Evolutionary conservation across 75 land plant genomes (phyloP), one percentile per base, ranked within the genome.

Genomic region (Sequoia sempervirens): DNA sequence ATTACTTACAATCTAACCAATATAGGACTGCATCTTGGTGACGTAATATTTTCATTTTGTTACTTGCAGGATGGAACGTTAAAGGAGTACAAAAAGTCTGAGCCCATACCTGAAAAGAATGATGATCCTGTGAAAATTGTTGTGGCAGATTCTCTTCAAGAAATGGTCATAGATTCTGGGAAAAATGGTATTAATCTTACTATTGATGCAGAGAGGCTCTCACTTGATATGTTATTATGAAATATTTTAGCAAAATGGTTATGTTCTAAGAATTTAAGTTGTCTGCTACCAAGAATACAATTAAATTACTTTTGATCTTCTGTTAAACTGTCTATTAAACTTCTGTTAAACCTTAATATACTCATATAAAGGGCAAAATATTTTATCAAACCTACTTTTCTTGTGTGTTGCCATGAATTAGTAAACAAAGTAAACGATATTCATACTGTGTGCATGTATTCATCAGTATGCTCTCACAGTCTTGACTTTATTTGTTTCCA

Each of bases 91-190:
- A 88, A 28, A 47, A 95, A 89, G 66, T 97, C 99, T 53, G 95
- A 96, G 84, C 93, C 96, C 43, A 92, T 97, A 80, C 99, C 99
- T 40, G 95, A 92, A 85, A 89, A 61, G 83, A 96, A 97, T 84
- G 88, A 92, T 87, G 95, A 91, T 41, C 98, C 95, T 84, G 99
- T 97, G 38, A 97, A 96, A 84, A 91, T 96, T 72, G 96, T 97
- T 45, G 99, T 97, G 87, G 88, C 90, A 82, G 93, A 96, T 74
- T 89, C 87, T 75, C 82, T 97, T 9, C 86, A 97, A 58, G 95
- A 94, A 26, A n/a, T 92, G 66, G 96, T 97, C 82, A 85, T 94
- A 76, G 91, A 94, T 20, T 97, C 99, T 81, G 94, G 91, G 36
- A 97, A 97, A 70, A 93, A 97, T 94, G 99, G 99, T 95, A 83